phyloP scores from a whole-genome alignment of 495 filamentous ascomycete genomes.

The Cercophora newfieldiana region DNA sequence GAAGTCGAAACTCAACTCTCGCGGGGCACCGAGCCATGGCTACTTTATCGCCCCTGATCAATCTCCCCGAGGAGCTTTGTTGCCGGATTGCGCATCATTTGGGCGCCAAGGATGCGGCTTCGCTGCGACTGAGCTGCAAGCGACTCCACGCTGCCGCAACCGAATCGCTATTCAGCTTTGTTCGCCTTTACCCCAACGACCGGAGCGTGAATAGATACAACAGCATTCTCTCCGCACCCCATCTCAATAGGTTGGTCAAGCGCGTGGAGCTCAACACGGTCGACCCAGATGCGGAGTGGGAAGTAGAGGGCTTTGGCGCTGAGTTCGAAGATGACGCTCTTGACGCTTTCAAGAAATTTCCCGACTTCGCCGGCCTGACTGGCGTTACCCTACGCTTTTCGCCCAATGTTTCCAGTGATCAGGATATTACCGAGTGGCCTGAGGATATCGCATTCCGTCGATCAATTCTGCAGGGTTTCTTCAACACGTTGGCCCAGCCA shows the following conservation, averaged over 20 bases:
- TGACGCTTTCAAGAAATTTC: neutral
- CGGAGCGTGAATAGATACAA: neutral
- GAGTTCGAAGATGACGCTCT: neutral
- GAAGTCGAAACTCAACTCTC: no score
- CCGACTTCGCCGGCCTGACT: neutral
- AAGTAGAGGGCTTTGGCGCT: neutral
- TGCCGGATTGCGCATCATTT: neutral
- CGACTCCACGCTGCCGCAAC: neutral
- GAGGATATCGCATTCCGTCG: no score
- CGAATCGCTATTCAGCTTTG: neutral
- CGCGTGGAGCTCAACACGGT: slow-evolving; percentile 2
- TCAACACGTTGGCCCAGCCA: no score
- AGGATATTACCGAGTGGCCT: no score
- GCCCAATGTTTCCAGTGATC: neutral
- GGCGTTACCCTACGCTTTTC: neutral
- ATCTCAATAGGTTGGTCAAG: neutral
- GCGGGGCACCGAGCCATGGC: no score
- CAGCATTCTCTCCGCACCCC: neutral
- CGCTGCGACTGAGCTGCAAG: slow-evolving; percentile 2
- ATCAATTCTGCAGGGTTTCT: no score
- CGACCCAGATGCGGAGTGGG: neutral
- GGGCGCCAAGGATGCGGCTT: neutral
- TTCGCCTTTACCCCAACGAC: neutral
- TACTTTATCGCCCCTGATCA: no score
- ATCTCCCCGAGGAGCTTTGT: neutral